A percentile compares a stretch with the other conserved stretches of the same genome.
These are phyloP conservation scores for Sporothrix inflata DNA, from an alignment of 2,329 filamentous ascomycete genomes.

Conservation along the genomic window DNA sequence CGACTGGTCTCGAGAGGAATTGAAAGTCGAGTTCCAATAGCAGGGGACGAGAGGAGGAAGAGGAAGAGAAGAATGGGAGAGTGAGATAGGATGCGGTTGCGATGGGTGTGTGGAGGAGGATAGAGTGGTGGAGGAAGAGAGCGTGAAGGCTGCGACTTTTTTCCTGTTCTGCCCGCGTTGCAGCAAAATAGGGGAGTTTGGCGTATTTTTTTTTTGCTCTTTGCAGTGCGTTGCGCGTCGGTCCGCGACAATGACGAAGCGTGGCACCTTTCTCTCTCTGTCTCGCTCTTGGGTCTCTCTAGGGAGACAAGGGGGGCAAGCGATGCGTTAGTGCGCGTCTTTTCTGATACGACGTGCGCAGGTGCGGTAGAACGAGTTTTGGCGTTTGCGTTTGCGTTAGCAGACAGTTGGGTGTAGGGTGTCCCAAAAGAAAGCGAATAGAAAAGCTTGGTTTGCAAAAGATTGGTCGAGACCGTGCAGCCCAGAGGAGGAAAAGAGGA, in stretches of 20 bases:
- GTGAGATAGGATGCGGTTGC: conserved; percentile 17
- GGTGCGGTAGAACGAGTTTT: neutral
- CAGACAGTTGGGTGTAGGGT: neutral
- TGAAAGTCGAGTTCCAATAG: neutral
- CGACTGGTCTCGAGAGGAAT: conserved; percentile 4
- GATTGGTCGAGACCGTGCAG: conserved; percentile 28
- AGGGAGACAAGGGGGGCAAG: conserved; percentile 9
- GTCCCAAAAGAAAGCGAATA: conserved; percentile 12
- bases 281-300: neutral
- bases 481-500: neutral
- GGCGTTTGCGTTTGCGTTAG: conserved; percentile 2
- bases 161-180: neutral
- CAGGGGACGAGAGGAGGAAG: neutral
- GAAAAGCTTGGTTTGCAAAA: conserved; percentile 29
- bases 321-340: conserved; percentile 22
- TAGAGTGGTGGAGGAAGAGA: neutral
- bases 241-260: conserved; percentile 27
- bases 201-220: conserved; percentile 8
- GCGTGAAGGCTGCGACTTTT: neutral
- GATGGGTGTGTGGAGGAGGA: conserved; percentile 10
- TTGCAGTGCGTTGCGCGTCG: conserved; percentile 15
- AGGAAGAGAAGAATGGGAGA: neutral
- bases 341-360: conserved; percentile 15
- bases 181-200: neutral
- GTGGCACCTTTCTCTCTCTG: conserved; percentile 1